A percentile compares a stretch with the other conserved stretches of the same genome.
Evolutionary conservation across 179 eudicot genomes (phyloP).

Genomic region (Carnegiea gigantea): DNA sequence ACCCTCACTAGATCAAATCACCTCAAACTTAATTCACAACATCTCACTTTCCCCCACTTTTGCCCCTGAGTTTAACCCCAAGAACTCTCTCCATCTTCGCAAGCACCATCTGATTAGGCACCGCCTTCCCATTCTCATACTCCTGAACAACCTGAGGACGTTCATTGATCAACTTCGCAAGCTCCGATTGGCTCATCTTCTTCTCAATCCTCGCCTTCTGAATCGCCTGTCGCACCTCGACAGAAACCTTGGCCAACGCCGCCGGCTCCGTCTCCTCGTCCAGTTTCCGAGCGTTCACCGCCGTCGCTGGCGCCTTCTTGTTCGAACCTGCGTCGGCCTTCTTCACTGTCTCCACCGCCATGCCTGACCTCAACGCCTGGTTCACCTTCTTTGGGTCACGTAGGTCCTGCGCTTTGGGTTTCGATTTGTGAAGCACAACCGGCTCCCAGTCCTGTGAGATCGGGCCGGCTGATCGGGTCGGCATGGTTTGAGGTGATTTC

Average conservation of each 20-base stretch:
- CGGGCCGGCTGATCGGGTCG: constrained; percentile 42
- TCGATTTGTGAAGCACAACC: constrained; percentile 52
- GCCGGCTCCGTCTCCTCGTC: constrained; percentile 67
- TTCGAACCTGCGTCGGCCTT: constrained; percentile 55
- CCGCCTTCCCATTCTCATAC: constrained; percentile 81
- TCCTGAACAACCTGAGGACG: constrained; percentile 69
- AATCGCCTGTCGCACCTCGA: constrained; percentile 52
- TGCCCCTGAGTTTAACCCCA: constrained; percentile 73
- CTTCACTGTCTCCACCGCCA: constrained; percentile 53
- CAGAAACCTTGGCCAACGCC: constrained; percentile 41
- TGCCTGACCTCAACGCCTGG: constrained; percentile 60
- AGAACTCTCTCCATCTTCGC: constrained; percentile 67
- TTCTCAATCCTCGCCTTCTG: constrained; percentile 73
- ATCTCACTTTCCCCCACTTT: constrained; percentile 25
- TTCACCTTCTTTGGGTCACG: constrained; percentile 61
- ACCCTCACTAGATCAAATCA: not conserved
- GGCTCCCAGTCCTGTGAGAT: constrained; percentile 75
- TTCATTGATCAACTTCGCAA: constrained; percentile 61
- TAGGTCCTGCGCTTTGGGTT: constrained; percentile 50
- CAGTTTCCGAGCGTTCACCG: constrained; percentile 50
- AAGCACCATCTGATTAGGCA: constrained; percentile 61
- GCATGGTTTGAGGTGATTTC: constrained; percentile 29
- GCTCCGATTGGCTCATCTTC: constrained; percentile 74
- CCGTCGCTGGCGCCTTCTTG: constrained; percentile 45
- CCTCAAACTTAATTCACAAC: not conserved